phyloP scores from a whole-genome alignment of 1,139 yeast species.

The Spathaspora jeffriesii region DNA sequence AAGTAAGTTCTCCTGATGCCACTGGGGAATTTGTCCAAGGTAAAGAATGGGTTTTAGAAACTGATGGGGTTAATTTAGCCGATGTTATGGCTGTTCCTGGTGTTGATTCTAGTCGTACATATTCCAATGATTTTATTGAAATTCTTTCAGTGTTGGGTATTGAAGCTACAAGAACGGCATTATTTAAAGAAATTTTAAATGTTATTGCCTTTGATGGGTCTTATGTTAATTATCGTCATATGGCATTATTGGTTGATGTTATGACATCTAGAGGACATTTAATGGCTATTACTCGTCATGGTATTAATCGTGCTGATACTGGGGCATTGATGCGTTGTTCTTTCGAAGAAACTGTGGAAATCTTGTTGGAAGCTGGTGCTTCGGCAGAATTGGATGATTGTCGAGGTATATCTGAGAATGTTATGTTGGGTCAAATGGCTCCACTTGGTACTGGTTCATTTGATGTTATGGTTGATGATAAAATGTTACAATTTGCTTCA shows the following conservation, averaged over 20 bases:
- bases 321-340: constrained; percentile 99
- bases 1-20: constrained; percentile 73
- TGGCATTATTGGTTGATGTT: constrained; percentile 96
- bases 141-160: constrained; percentile 94
- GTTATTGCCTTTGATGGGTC: constrained; percentile 99
- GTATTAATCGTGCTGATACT: constrained; percentile 97
- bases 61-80: constrained; percentile 96
- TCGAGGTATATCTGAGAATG: constrained; percentile 98
- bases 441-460: constrained; percentile 99
- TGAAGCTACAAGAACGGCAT: constrained; percentile 96
- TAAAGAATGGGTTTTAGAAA: constrained; percentile 98
- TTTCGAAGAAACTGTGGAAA: constrained; percentile 98
- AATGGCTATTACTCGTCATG: constrained; percentile 99
- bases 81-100: constrained; percentile 97
- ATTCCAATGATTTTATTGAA: constrained; percentile 96
- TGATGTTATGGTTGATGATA: constrained; percentile 94
- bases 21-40: constrained; percentile 87
- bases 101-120: constrained; percentile 86
- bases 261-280: constrained; percentile 99
- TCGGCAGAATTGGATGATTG: constrained; percentile 98
- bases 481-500: constrained; percentile 72
- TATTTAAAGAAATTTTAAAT: constrained; percentile 90
- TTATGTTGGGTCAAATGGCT: constrained; percentile 97
- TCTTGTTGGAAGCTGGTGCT: constrained; percentile 96
- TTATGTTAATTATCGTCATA: constrained; percentile 96